Evolutionary conservation across 805 yeast species (phyloP), one percentile per base, ranked within the genome.

Genomic region (Suhomyces prunicola): DNA sequence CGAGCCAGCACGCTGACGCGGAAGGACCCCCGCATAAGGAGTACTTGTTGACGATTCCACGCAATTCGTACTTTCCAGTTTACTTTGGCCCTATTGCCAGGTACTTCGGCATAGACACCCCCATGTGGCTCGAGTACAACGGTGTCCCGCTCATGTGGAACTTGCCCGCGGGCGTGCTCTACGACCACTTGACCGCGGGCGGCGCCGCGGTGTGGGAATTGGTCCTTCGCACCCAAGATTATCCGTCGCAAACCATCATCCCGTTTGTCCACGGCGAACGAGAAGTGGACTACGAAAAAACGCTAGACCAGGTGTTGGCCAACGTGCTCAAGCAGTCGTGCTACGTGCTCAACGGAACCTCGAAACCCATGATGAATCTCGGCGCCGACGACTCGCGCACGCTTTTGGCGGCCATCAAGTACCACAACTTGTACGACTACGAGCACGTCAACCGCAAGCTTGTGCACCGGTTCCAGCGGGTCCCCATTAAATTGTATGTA

Each of bases 261-360:
- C 78, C 78, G 5, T 68, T 69, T 48, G 51, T 56, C 2, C 55
- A 58, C 51, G 48, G 36, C 17, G 40, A 47, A 6, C 54, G 40
- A 3, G 29, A 46, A 8, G 49, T 62, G 2, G 62, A 66, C 51
- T 72, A 71, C 57, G 54, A 60, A 35, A 55, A 60, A 23, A 63
- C 75, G 10, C 57, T 83, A 53, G 76, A 69, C 45, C 80, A 77
- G 48, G 77, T 81, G 48, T 85, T 94, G 86, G 71, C 85, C 55
- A 91, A 93, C 64, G 90, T 84, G 54, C 70, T 90, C 64, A 93
- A 94, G 62, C 97, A 93, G 63, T 80, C 90, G 4, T 84, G 90
- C 61, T 90, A 78, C 61, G 82, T 90, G 0, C 66, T 88, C 36
- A 83, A 86, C 57, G 96, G 96, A 0, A 80, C 83, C n/a, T 79